phyloP scores from a whole-genome alignment of 2,329 filamentous ascomycete species.

The Pleochaeta shiraiana region DNA sequence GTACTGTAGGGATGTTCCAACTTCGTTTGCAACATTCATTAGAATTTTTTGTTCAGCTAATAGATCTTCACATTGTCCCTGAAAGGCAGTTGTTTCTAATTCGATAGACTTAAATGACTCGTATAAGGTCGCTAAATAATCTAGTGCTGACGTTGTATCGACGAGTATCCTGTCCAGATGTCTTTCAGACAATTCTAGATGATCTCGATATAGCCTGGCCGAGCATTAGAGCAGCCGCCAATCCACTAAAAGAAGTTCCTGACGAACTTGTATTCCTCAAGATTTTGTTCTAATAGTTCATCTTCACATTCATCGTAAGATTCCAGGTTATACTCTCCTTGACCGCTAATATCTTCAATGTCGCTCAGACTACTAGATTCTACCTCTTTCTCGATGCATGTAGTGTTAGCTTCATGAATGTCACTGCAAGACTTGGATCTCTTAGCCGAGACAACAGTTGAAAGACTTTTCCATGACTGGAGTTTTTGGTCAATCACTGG shows the following conservation, averaged over 20 bases:
- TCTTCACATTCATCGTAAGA: slow-evolving; percentile 34
- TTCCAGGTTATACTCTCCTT: background rate
- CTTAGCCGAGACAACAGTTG: slow-evolving; percentile 39
- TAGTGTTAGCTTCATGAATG: slow-evolving; percentile 42
- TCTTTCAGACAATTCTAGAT: slow-evolving; percentile 56
- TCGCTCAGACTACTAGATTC: slow-evolving; percentile 12
- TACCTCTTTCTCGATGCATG: slow-evolving; percentile 31
- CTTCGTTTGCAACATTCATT: slow-evolving; percentile 57
- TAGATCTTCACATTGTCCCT: slow-evolving; percentile 75
- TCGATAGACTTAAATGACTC: slow-evolving; percentile 77
- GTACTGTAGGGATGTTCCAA: slow-evolving; percentile 80
- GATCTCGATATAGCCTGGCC: slow-evolving; percentile 51
- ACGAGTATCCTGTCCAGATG: slow-evolving; percentile 62
- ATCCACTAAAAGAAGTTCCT: background rate
- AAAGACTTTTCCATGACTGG: no score
- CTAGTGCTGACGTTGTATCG: slow-evolving; percentile 55
- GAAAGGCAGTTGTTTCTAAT: slow-evolving; percentile 78
- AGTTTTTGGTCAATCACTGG: no score
- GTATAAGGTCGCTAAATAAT: slow-evolving; percentile 56
- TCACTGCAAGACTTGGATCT: slow-evolving; percentile 61
- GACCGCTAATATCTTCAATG: slow-evolving; percentile 7
- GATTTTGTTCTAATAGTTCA: slow-evolving; percentile 57
- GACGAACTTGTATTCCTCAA: slow-evolving; percentile 61
- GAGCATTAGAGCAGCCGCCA: slow-evolving; percentile 5
- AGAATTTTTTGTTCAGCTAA: slow-evolving; percentile 63